Percentiles rank a stretch among this genome's conserved stretches.
Conservation (phyloP, 169 alveolate species). For the Cryptosporidium andersoni region DNA sequence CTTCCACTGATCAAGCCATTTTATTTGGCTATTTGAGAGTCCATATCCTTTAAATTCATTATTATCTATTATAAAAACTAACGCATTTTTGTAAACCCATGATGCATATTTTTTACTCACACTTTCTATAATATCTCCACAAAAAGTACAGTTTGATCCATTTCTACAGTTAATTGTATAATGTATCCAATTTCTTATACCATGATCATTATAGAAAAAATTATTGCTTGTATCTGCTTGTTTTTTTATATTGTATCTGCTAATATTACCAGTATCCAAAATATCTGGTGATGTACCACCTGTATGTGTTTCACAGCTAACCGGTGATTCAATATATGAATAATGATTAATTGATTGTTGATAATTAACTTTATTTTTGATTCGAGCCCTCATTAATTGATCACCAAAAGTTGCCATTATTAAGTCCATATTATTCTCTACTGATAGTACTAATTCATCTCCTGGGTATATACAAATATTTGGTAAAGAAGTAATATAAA, state of each 20-base stretch:
- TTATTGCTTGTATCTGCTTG: background rate
- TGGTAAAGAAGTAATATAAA: slow-evolving; percentile 30
- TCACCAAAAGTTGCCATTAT: slow-evolving; percentile 58
- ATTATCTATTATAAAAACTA: slow-evolving; percentile 53
- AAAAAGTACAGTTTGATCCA: slow-evolving; percentile 45
- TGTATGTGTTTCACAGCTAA: slow-evolving; percentile 30
- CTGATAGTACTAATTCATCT: slow-evolving; percentile 59
- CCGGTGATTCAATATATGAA: slow-evolving; percentile 46
- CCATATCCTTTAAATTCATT: slow-evolving; percentile 10
- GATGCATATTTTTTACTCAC: slow-evolving; percentile 18
- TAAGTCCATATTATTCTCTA: slow-evolving; percentile 52
- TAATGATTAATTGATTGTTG: slow-evolving; percentile 25
- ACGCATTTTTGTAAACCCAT: slow-evolving; percentile 50
- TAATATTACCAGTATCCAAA: background rate
- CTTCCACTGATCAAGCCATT: slow-evolving; percentile 66
- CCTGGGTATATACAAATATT: slow-evolving; percentile 55
- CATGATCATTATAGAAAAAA: background rate
- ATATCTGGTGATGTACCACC: slow-evolving; percentile 30
- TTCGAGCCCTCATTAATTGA: slow-evolving; percentile 48
- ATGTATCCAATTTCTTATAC: slow-evolving; percentile 3
- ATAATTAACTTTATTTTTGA: slow-evolving; percentile 4
- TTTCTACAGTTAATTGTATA: slow-evolving; percentile 59
- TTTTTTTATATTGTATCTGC: background rate
- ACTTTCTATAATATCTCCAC: slow-evolving; percentile 1
- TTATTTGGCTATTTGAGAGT: slow-evolving; percentile 43